Percentiles rank a stretch among this genome's conserved stretches.
Conservation (phyloP, 2,329 filamentous ascomycete genomes). For the Fusarium citri region DNA sequence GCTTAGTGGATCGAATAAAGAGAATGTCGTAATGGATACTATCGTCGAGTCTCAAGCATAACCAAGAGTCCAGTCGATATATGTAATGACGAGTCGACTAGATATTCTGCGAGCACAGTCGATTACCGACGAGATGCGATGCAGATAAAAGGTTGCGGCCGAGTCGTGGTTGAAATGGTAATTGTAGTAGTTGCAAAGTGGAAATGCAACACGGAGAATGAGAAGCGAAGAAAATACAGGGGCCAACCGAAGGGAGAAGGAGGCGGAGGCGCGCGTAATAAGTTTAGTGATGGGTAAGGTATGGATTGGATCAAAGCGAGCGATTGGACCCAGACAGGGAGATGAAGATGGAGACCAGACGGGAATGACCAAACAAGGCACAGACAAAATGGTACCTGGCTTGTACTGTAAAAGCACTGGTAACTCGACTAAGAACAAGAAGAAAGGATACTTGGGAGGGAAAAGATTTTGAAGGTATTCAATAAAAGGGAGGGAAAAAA, state of each 20-base stretch:
- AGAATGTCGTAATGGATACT: constrained; percentile 8
- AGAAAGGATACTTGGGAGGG: background rate
- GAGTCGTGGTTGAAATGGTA: constrained; percentile 19
- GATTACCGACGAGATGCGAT: constrained; percentile 28
- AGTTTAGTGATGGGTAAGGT: constrained; percentile 10
- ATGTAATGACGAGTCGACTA: constrained; percentile 15
- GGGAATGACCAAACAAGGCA: constrained; percentile 13
- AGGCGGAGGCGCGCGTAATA: constrained; percentile 32
- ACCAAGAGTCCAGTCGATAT: constrained; percentile 6
- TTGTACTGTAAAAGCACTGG: background rate
- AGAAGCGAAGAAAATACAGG: constrained; percentile 43
- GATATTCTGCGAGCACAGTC: constrained; percentile 20
- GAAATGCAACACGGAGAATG: constrained; percentile 36
- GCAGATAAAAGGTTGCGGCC: constrained; percentile 19
- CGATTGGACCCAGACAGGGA: constrained; percentile 35
- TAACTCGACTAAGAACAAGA: constrained; percentile 1
- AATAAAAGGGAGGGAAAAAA: constrained; percentile 15
- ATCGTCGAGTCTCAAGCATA: constrained; percentile 25
- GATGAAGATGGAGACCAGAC: constrained; percentile 30
- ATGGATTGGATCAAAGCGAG: constrained; percentile 30
- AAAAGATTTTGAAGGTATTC: background rate
- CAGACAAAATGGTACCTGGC: background rate
- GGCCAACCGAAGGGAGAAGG: constrained; percentile 32
- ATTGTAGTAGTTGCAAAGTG: constrained; percentile 38
- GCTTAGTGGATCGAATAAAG: background rate